Percentiles rank a stretch among this genome's conserved stretches.
These are phyloP conservation scores for Russula griseocarnosa DNA, from an alignment of 768 basidiomycete genomes.

Conservation along the genomic window DNA sequence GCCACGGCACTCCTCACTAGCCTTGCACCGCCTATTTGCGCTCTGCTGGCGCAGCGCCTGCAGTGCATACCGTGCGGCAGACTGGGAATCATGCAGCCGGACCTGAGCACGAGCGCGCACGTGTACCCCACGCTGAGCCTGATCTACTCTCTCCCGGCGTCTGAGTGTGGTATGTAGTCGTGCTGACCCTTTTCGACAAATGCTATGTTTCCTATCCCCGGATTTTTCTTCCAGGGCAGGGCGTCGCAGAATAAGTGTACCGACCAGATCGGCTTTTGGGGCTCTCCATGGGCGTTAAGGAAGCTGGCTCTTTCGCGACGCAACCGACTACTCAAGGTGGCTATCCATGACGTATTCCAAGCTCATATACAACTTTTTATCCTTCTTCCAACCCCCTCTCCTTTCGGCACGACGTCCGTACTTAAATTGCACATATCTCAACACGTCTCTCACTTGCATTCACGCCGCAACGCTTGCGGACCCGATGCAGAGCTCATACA, in stretches of 20 bases:
- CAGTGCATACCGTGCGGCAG: conserved; percentile 43
- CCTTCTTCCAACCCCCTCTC: too few species aligned
- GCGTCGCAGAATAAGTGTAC: neutral
- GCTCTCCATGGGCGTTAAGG: conserved; percentile 33
- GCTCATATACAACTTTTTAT: neutral
- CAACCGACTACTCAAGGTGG: conserved; percentile 37
- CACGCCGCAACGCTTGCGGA: conserved; percentile 20
- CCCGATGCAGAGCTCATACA: conserved; percentile 33
- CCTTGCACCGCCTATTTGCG: conserved; percentile 39
- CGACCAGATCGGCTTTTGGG: conserved; percentile 23
- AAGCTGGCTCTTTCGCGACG: conserved; percentile 37
- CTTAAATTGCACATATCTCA: conserved; percentile 40
- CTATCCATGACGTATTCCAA: too few species aligned
- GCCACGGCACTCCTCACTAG: conserved; percentile 32
- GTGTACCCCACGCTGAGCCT: conserved; percentile 58
- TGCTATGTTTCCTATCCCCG: too few species aligned
- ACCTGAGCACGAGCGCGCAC: conserved; percentile 44
- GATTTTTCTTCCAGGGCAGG: too few species aligned
- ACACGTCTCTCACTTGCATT: too few species aligned
- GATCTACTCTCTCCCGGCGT: conserved; percentile 33
- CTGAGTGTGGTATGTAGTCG: conserved; percentile 36
- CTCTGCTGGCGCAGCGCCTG: conserved; percentile 36
- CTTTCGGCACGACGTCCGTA: conserved; percentile 16
- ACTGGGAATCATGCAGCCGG: conserved; percentile 44
- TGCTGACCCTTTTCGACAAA: neutral